These are phyloP conservation scores for Dendryphion nanum DNA, from an alignment of 2,329 filamentous ascomycete genomes.

Conservation along the genomic window DNA sequence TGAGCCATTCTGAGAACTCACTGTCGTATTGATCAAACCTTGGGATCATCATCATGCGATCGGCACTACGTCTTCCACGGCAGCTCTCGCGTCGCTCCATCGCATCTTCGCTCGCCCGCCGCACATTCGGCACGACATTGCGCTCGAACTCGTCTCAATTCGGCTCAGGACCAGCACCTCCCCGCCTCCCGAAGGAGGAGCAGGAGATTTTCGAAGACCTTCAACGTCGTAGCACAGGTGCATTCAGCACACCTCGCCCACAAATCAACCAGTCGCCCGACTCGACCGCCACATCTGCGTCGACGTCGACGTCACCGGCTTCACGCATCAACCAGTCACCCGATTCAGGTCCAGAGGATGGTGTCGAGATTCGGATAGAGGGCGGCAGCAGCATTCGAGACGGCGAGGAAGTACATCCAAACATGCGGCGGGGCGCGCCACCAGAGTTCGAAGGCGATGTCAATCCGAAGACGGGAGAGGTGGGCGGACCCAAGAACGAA, in stretches of 20 bases:
- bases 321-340: constrained; percentile 35
- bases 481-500: constrained; percentile 96
- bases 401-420: constrained; percentile 66
- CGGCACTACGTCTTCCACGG: constrained; percentile 21
- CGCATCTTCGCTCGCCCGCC: background rate
- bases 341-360: constrained; percentile 17
- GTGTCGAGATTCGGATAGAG: constrained; percentile 21
- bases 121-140: constrained; percentile 1
- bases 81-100: constrained; percentile 19
- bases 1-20: no score
- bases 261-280: constrained; percentile 10
- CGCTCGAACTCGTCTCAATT: constrained; percentile 18
- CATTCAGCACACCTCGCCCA: constrained; percentile 64
- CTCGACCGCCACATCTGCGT: constrained; percentile 23
- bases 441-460: constrained; percentile 91
- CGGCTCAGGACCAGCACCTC: constrained; percentile 64
- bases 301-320: constrained; percentile 20
- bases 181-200: constrained; percentile 81
- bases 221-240: constrained; percentile 73
- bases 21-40: no score
- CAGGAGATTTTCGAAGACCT: constrained; percentile 89
- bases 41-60: constrained; percentile 18
- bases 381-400: constrained; percentile 47
- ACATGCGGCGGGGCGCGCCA: constrained; percentile 71
- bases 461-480: constrained; percentile 92